These are phyloP conservation scores for Hydnum rufescens DNA, from an alignment of 768 basidiomycete species.

Conservation along the genomic window DNA sequence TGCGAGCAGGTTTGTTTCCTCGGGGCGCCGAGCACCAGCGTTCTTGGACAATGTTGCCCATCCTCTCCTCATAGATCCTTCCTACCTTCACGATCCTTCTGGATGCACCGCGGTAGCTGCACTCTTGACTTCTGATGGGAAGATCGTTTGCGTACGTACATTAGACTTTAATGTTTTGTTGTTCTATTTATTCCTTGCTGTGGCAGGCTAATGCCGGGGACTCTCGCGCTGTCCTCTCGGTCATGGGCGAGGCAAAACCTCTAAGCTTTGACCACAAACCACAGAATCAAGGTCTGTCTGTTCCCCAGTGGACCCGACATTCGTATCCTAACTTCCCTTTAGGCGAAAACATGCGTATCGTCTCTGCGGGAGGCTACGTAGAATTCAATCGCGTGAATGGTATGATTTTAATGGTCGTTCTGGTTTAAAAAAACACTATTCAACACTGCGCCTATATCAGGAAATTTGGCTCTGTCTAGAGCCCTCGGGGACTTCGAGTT, in stretches of 20 bases:
- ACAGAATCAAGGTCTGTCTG: slow-evolving; percentile 48
- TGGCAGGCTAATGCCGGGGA: slow-evolving; percentile 91
- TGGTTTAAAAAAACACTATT: neutral
- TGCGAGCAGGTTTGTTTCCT: slow-evolving; percentile 46
- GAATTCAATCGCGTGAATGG: slow-evolving; percentile 96
- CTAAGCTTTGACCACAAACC: slow-evolving; percentile 95
- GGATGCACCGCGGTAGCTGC: slow-evolving; percentile 92
- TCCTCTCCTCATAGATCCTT: slow-evolving; percentile 36
- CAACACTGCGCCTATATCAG: slow-evolving; percentile 21
- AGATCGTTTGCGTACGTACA: slow-evolving; percentile 56
- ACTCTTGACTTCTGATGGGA: slow-evolving; percentile 54
- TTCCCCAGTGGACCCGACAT: slow-evolving; percentile 1
- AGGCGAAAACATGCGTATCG: slow-evolving; percentile 77
- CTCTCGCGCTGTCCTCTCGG: slow-evolving; percentile 71
- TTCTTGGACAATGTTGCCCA: neutral
- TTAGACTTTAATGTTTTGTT: neutral
- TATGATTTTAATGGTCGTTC: slow-evolving; percentile 16
- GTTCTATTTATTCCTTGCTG: neutral
- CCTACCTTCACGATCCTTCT: slow-evolving; percentile 76
- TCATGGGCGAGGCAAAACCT: slow-evolving; percentile 71
- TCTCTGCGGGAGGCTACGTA: slow-evolving; percentile 82
- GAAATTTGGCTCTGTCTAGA: slow-evolving; percentile 86
- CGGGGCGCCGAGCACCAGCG: too few relatives aligned
- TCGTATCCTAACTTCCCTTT: slow-evolving; percentile 4
- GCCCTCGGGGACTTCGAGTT: slow-evolving; percentile 97